These are phyloP conservation scores for Trichoderma sp. DNA, from an alignment of 2,329 filamentous ascomycete genomes.

Conservation along the genomic window DNA sequence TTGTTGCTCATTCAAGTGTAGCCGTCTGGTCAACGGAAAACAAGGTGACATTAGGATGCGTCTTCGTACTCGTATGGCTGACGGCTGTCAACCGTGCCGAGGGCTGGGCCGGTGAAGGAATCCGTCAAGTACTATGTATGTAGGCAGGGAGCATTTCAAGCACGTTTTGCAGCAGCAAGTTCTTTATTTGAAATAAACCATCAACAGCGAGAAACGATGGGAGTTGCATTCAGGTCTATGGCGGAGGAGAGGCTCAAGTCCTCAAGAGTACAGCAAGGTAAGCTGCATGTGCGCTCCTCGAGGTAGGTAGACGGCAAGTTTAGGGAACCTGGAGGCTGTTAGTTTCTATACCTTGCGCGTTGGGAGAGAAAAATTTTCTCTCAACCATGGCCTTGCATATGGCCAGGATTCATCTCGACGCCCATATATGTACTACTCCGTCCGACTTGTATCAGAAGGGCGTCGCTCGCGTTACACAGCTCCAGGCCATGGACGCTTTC, in stretches of 20 bases:
- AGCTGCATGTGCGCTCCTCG: not conserved
- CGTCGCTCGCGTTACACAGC: slow-evolving; percentile 3
- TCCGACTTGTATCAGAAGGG: not conserved
- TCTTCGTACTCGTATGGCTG: not conserved
- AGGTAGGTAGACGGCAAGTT: not conserved
- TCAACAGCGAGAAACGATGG: not conserved
- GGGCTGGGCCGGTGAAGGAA: not conserved
- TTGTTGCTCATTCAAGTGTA: not conserved
- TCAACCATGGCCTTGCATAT: slow-evolving; percentile 1
- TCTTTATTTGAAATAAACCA: not conserved
- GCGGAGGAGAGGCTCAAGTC: not conserved
- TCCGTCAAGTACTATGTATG: not conserved
- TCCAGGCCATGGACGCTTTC: slow-evolving; percentile 3
- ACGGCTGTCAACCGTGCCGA: not conserved
- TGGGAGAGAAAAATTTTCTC: not conserved
- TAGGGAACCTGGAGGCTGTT: not conserved
- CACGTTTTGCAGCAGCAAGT: not conserved
- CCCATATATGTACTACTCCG: not conserved
- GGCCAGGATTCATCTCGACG: not conserved
- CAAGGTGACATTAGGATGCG: not conserved
- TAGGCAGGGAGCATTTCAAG: not conserved
- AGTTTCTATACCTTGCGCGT: not conserved
- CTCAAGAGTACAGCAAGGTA: not conserved
- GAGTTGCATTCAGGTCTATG: not conserved
- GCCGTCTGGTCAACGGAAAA: not conserved